A percentile compares a stretch with the other conserved stretches of the same genome.
These are phyloP conservation scores for Calocybe cyanea DNA, from an alignment of 768 basidiomycete species.

Conservation along the genomic window DNA sequence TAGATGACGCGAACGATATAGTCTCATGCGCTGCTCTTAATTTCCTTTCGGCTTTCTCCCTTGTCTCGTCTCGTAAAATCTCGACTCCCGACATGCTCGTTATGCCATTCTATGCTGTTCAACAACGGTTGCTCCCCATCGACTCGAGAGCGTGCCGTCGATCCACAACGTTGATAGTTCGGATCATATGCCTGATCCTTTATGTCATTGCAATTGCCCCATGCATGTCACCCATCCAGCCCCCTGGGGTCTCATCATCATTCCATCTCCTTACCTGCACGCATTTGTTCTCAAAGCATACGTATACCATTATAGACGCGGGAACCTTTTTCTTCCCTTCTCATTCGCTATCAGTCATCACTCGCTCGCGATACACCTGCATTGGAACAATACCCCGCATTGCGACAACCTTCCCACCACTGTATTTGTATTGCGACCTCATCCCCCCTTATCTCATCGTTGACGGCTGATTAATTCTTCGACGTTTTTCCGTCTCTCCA, in stretches of 20 bases:
- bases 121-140: no score
- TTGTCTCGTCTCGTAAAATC: slow-evolving; percentile 36
- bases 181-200: no score
- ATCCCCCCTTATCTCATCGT: neutral
- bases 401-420: neutral
- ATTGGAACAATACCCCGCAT: neutral
- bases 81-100: no score
- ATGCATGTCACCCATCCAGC: slow-evolving; percentile 5
- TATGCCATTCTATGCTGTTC: no score
- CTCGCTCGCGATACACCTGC: slow-evolving; percentile 6
- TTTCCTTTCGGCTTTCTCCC: slow-evolving; percentile 34
- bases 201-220: slow-evolving; percentile 19
- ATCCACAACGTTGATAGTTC: no score
- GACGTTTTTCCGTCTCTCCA: slow-evolving; percentile 4
- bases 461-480: slow-evolving; percentile 7
- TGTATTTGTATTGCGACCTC: slow-evolving; percentile 12
- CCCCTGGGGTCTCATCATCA: neutral
- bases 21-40: slow-evolving; percentile 59
- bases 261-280: neutral
- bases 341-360: slow-evolving; percentile 2
- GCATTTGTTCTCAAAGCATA: no score
- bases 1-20: slow-evolving; percentile 23
- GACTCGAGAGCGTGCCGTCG: no score
- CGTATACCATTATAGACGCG: slow-evolving; percentile 17
- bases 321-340: neutral